These are phyloP conservation scores for Gaultheria prostrata DNA, from an alignment of 148 eudicot genomes.

Conservation along the genomic window DNA sequence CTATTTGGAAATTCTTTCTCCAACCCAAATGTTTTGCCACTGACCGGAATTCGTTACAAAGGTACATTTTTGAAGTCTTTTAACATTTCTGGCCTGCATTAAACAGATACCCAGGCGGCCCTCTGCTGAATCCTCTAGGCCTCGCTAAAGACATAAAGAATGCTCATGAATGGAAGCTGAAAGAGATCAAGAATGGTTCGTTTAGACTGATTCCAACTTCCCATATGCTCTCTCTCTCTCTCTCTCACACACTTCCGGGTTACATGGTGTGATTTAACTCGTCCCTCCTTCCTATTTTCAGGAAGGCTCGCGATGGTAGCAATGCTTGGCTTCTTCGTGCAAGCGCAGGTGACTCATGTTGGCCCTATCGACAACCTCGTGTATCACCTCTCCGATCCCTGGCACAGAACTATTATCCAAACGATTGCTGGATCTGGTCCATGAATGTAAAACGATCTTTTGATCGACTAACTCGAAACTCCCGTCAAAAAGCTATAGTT, in stretches of 20 bases:
- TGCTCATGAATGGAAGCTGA: conserved; percentile 83
- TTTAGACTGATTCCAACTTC: background rate
- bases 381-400: conserved; percentile 81
- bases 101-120: conserved; percentile 88
- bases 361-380: conserved; percentile 80
- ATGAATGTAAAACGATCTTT: conserved; percentile 1
- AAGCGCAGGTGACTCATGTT: conserved; percentile 71
- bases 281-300: conserved; percentile 6
- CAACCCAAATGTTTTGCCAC: background rate
- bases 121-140: conserved; percentile 80
- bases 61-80: background rate
- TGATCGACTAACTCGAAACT: background rate
- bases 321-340: conserved; percentile 81
- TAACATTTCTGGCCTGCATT: background rate
- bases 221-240: background rate
- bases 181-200: conserved; percentile 89
- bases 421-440: conserved; percentile 40
- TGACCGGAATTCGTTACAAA: background rate
- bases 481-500: background rate
- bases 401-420: conserved; percentile 80
- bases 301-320: conserved; percentile 91
- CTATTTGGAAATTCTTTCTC: background rate
- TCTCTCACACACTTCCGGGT: background rate
- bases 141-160: conserved; percentile 72
- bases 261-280: background rate